Base-by-base conservation (phyloP, 352 stramenopile species). In the Phytophthora vignae region DNA sequence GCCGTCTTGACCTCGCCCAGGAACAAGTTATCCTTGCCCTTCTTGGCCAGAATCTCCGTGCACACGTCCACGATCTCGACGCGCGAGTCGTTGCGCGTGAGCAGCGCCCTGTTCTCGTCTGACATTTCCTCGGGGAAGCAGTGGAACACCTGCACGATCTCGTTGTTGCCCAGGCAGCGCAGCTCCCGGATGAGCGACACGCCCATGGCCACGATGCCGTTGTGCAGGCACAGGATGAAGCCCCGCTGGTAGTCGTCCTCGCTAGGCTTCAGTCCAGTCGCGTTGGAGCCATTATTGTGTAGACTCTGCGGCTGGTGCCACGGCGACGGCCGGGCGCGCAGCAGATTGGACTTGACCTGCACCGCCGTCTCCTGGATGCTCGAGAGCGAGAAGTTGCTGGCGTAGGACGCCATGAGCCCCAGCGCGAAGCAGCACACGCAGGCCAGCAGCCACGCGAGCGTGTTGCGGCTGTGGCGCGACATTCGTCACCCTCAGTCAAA, bases 1-100 rank as follows among this genome's bases (percentile, higher is more conserved):
- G 73, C 71, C 2, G 66, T 64, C 14, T 79, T 53, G 5, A 42
- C 27, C 12, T 81, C 38, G 38, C 64, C 58, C 3, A 66, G 21
- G 40, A 83, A 81, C 21, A 79, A 60, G 50, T 79, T 69, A 33
- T 81, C 71, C 0, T 53, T 22, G 12, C 61, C 67, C n/a, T 53
- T 49, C n/a, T 73, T 64, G n/a, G 67, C 59, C 38, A 90, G 19
- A 15, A 85, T 27, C 2, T 88, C 72, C 0, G 71, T 63, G 67
- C 83, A 92, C 42, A 89, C 83, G 63, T 93, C 85, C 38, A 93
- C 66, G 68, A 92, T 82, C 70, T 91, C 85, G n/a, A 92, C 59
- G 1, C 62, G 49, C 12, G 54, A 57, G 63, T 92, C 85, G 27
- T 82, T 74, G 17, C 54, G 56, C 11, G 74, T 76, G n/a, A 92